Evolutionary conservation across 768 basidiomycete species (phyloP), one percentile per base, ranked within the genome.

Genomic region (Amanita brunnescens): DNA sequence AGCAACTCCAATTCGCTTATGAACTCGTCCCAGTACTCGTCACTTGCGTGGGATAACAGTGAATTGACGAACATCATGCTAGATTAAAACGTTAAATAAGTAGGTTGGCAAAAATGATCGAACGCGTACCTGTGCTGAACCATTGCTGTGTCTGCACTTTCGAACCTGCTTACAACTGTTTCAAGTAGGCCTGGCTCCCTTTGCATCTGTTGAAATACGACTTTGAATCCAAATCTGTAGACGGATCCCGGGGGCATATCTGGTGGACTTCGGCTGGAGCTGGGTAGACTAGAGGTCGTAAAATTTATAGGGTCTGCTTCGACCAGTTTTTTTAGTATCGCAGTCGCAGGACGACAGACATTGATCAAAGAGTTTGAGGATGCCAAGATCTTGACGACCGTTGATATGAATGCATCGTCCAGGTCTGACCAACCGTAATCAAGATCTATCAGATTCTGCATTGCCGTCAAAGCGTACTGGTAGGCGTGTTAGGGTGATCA

Each of bases 31-130:
- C 89, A 92, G 53, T 80, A 75, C 1, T 68, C 66, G 59, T 91
- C 88, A 42, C 75, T 84, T n/a, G 82, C 87, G 59, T 91, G 85
- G 6, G 84, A 76, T 51, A 94, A 63, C 8, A 94, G 71, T 6
- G 90, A 88, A 61, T 93, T 92, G 59, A 95, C 87, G 58, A 95
- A 70, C 81, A 87, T 90, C 80, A 95, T 83, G 55, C 90, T 91
- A 57, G 39, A 10, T n/a, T 29, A 55, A 51, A 34, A 45, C 33
- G 61, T 37, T 32, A 40, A 32, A 34, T 47, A 32, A 51, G 48
- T 53, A 34, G 56, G 37, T 47, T 7, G 53, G n/a, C 20, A 5
- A 37, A 18, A 8, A 44, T 1, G 14, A 20, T 20, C 13, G 30
- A n/a, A 20, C 10, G 56, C 64, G 39, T 44, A 83, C 90, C 90